phyloP scores from a whole-genome alignment of 2,329 filamentous ascomycete genomes.

The Ascochyta pisi region DNA sequence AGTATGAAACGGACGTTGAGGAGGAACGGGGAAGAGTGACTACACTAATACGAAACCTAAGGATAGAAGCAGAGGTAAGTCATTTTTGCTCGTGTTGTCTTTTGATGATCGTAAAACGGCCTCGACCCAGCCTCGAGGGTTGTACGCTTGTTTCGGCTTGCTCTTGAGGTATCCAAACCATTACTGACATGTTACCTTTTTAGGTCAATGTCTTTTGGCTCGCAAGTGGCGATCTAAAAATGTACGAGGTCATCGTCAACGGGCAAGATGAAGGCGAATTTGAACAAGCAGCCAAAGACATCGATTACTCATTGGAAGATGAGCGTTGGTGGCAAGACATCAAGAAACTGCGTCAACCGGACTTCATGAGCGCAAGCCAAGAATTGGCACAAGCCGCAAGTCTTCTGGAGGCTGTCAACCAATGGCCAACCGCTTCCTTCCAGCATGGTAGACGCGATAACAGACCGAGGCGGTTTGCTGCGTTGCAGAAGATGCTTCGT shows the following conservation, averaged over 20 bases:
- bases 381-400: constrained; percentile 54
- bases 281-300: constrained; percentile 63
- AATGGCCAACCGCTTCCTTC: constrained; percentile 62
- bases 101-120: not conserved
- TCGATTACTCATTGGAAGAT: constrained; percentile 70
- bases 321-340: constrained; percentile 87
- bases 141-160: too few relatives aligned
- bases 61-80: constrained; percentile 73
- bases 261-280: constrained; percentile 62
- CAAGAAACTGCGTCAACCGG: constrained; percentile 56
- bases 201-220: constrained; percentile 78
- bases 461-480: constrained; percentile 59
- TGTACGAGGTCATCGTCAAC: constrained; percentile 79
- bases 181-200: not conserved
- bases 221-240: constrained; percentile 72
- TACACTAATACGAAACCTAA: constrained; percentile 77
- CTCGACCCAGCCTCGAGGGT: too few relatives aligned
- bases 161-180: not conserved
- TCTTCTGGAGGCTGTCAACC: constrained; percentile 52
- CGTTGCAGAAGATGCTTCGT: constrained; percentile 67
- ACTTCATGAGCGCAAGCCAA: constrained; percentile 49
- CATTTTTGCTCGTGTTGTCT: not conserved
- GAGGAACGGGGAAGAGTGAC: constrained; percentile 77
- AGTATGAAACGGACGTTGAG: constrained; percentile 83
- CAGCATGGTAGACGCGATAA: constrained; percentile 57